Base-by-base conservation (phyloP, 768 basidiomycete genomes). In the Suillus hirtellus region DNA sequence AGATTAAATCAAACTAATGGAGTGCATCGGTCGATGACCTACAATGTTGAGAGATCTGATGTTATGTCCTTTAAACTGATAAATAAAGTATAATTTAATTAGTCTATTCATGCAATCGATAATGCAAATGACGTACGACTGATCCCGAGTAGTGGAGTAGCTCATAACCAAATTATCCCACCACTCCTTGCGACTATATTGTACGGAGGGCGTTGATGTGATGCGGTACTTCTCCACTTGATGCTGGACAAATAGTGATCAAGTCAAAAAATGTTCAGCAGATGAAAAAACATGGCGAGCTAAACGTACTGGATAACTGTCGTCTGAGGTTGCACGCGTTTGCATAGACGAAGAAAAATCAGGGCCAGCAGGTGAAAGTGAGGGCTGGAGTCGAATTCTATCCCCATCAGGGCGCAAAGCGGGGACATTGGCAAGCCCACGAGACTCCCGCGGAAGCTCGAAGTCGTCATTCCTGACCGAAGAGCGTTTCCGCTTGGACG, bases 401-500 rank as follows among this genome's bases (percentile, higher is more conserved):
- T 72, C 72, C 14, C 67, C 68, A 61, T 71, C 69, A 1, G 75
- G 71, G 35, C 70, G 65, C 63, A 72, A 60, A 50, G 65, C 24
- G 49, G 70, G 73, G 12, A 67, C 71, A 65, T 68, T 64, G 5
- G 54, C 6, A 58, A 59, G 64, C 52, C 73, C 72, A 46, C 73
- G 73, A 66, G 75, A 69, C 60, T 73, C 56, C 38, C 56, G 69
- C 47, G 63, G 31, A 2, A 14, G 47, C 44, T 79, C 74, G 47
- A 68, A 62, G 61, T 80, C 80, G 52, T 76, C 65, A 60, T 70
- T 55, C 59, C 69, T 73, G 61, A 75, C 68, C 1, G 65, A 60
- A 27, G 77, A 78, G 63, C 82, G 80, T 72, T 82, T 86, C 71
- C 84, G 81, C 75, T 88, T 88, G 58, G 81, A 73, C 62, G 83